Base-by-base conservation (phyloP, 176 grass and related monocot species). In the Cenchrus purpureus region DNA sequence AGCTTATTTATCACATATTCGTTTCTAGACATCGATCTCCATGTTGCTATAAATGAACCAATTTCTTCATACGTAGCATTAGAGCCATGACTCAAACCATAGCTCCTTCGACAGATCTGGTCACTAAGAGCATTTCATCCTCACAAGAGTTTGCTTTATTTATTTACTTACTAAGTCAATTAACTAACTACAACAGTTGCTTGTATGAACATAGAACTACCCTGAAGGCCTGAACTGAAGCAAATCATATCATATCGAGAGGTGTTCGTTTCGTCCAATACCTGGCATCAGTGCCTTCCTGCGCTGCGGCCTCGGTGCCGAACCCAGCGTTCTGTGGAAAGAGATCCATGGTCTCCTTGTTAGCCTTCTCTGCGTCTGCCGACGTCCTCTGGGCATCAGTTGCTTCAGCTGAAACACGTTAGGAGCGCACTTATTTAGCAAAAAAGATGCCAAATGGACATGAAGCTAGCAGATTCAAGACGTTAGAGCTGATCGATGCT, bases 251-350 rank as follows among this genome's bases (percentile, higher is more conserved):
- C 5, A 32, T 50, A 48, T 3, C 5, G 54, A 83, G 66, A 56
- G 65, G 56, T 31, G 34, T 64, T 66, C 4, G 1, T 44, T 44
- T 62, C 2, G 8, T 2, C 49, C 19, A 78, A 14, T 90, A 87
- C 84, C 92, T 83, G 4, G 79, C 82, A 91, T 79, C 71, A 63
- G 62, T 16, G 29, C 42, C 48, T 45, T 45, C 55, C 45, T 79
- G 54, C 16, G 9, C 28, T 22, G 25, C 75, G 29, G 51, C 44
- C 32, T 52, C 73, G 15, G 80, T 31, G 80, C 66, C 60, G 56
- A 92, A 95, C 34, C 86, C 93, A 8, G 84, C 19, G 72, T 79
- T 84, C 86, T 94, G 94, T 20, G 94, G 92, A 78, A 92, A 94
- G 48, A 97, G 81, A 14, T 90, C 88, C 90, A 92, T 90, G 44